phyloP scores from a whole-genome alignment of 352 stramenopile species.

The Pythium rhizo-oryzae region DNA sequence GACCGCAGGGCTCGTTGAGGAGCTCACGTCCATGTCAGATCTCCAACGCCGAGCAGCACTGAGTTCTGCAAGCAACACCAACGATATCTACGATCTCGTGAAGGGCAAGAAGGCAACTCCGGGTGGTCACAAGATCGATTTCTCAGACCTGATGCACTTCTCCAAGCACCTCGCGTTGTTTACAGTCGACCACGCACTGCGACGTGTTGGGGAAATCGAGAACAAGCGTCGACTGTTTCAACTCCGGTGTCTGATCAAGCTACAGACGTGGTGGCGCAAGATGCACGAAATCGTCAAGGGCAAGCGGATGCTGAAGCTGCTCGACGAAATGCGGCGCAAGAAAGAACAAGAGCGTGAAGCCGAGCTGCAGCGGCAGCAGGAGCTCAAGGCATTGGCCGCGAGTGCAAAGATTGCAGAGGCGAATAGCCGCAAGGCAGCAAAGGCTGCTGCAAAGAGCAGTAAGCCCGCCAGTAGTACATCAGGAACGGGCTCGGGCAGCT shows the following conservation, averaged over 20 bases:
- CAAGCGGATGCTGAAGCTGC: conserved; percentile 40
- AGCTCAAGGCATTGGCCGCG: conserved; percentile 10
- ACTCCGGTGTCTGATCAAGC: conserved; percentile 54
- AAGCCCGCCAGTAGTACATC: not conserved
- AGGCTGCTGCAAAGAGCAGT: not conserved
- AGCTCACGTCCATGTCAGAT: conserved; percentile 36
- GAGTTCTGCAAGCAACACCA: not conserved
- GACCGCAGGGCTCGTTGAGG: conserved; percentile 50
- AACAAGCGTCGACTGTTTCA: conserved; percentile 52
- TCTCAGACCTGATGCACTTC: conserved; percentile 64
- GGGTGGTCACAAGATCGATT: conserved; percentile 43
- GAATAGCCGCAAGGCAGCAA: not conserved
- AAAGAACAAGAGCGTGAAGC: conserved; percentile 42
- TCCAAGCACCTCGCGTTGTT: conserved; percentile 72
- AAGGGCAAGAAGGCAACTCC: conserved; percentile 21
- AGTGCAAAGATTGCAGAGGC: conserved; percentile 17
- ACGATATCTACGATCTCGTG: conserved; percentile 49
- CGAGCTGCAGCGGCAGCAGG: conserved; percentile 24
- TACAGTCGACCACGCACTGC: conserved; percentile 64
- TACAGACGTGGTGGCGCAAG: conserved; percentile 64
- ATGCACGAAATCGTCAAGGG: conserved; percentile 44
- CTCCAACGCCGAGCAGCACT: conserved; percentile 14
- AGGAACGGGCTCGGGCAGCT: not conserved
- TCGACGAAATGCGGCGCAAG: conserved; percentile 55
- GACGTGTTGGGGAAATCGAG: conserved; percentile 56